Evolutionary conservation across 2,329 filamentous ascomycete genomes (phyloP), one percentile per base, ranked within the genome.

Genomic region (Fusarium pilosicola): DNA sequence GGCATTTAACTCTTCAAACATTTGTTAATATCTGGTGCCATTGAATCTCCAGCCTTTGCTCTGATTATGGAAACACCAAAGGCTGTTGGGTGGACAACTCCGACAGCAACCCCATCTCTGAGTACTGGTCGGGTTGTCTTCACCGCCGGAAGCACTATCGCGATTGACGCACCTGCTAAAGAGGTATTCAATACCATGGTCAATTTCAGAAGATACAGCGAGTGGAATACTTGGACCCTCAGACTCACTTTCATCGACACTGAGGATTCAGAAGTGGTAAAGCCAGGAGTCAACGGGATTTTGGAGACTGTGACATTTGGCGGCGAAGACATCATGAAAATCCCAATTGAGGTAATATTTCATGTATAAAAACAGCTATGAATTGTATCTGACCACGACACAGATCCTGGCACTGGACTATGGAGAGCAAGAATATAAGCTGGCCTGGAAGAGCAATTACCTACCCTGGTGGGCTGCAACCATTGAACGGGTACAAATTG

Each of bases 11-110:
- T 38, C 14, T 22, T 22, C 1, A 2, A 22, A 17, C 3, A 22
- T 6, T 38, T 2, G 11, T 5, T 17, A 13, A n/a, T 28, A 1
- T 1, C 15, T 17, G 10, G 24, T 22, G 11, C 1, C 7, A 3
- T 2, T 24, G 18, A 14, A 12, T 20, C 6, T 36, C 0, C 18
- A 15, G 18, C 18, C 5, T 22, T 17, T 38, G 5, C 10, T 26
- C 18, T 22, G 24, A 22, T 5, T 9, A 52, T 52, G 57, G 32
- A 60, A 20, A 3, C 5, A 3, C 10, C 12, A 39, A 51, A 18
- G 14, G 57, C 44, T 5, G n/a, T 15, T 24, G 44, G 34, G 11
- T 60, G 34, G 44, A 18, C 44, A 22, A 52, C 32, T 20, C 44
- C 34, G 3, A 52, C 44, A 12, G 44, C 44, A 32, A 60, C 34